Evolutionary conservation across 257 asterid genomes (phyloP), one percentile per base, ranked within the genome.

Genomic region (Plantago elongata): DNA sequence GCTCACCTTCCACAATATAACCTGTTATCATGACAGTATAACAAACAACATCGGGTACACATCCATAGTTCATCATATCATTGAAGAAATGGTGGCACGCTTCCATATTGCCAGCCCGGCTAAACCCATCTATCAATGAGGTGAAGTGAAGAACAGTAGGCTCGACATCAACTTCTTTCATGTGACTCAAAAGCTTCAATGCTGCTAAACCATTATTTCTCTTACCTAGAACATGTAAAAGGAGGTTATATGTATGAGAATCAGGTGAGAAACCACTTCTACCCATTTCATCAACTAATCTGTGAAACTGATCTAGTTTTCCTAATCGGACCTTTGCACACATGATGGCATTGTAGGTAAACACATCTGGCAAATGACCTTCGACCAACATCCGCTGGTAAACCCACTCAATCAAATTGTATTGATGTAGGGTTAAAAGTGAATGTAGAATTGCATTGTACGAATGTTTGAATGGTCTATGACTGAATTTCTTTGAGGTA

Each of bases 1-100:
- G 46, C 72, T 80, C 82, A 34, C 92, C 87, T 0, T 96, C 84
- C 65, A 78, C 96, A 46, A 89, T 82, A 62, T 83, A 85, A 42
- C 97, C 85, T 4, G 94, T 89, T 74, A 93, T 78, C 97, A 93
- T 80, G 52, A 93, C 97, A 16, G 97, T 89, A 81, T 85, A 93
- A 62, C 83, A 81, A 45, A 87, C 97, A 38, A 85, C 96, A 78
- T 93, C 99, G 13, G 99, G 97, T 60, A 61, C 73, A 43, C 77
- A 77, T 55, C 94, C 95, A 1, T 79, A 81, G 74, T 73, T 80
- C 38, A 75, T 72, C 95, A 89, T 85, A 74, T 87, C 88, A 63
- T 79, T 75, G 40, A 89, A 93, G 71, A 93, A 89, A 74, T 83
- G 87, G 54, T 74, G 78, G 72, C 88, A 79, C 17, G 96, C 99